Evolutionary conservation across 257 asterid species (phyloP).

Genomic region (Solanum sitiens): DNA sequence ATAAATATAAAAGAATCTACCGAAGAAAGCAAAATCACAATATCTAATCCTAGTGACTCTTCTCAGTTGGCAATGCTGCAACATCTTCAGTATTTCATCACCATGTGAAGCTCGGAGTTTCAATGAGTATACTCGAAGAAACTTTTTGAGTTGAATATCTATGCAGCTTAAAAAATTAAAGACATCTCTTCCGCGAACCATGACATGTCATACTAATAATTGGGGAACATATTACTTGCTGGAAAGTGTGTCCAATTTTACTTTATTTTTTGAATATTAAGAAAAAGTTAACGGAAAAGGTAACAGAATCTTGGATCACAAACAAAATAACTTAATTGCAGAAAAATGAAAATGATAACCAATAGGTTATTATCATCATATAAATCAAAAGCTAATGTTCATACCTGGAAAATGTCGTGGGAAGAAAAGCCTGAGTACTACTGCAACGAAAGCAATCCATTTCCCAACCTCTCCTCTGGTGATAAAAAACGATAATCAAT

Average conservation of each 20-base stretch:
- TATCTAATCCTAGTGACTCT: neutral
- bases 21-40: neutral
- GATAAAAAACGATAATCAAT: neutral
- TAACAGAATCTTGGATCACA: neutral
- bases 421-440: conserved; percentile 84
- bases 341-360: neutral
- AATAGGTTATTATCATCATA: neutral
- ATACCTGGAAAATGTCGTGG: conserved; percentile 92
- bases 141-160: neutral
- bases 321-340: neutral
- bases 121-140: neutral
- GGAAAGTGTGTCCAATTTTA: neutral
- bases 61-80: neutral
- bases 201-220: neutral
- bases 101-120: neutral
- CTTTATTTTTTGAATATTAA: neutral
- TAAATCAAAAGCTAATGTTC: neutral
- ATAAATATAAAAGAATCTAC: neutral
- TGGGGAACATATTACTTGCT: neutral
- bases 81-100: neutral
- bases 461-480: conserved; percentile 84
- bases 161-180: neutral
- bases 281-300: neutral
- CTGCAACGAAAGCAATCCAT: conserved; percentile 83
- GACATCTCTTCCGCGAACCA: neutral